phyloP scores from a whole-genome alignment of 2,329 filamentous ascomycete species.

The Mollisia scopiformis region DNA sequence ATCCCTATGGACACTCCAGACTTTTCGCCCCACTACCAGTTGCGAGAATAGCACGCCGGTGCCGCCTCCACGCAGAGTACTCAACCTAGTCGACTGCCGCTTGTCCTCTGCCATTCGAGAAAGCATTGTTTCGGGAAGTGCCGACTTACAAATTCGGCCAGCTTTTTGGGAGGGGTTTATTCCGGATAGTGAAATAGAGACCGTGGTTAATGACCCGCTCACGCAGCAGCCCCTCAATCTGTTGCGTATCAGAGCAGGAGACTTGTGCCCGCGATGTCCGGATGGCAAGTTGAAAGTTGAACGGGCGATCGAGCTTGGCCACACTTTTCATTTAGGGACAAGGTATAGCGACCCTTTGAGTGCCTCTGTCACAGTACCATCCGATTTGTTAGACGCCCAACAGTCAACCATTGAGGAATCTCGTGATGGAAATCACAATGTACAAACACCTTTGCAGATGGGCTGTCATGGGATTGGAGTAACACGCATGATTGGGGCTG shows the following conservation, averaged over 20 bases:
- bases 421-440: background rate
- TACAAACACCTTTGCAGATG: conserved; percentile 75
- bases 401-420: conserved; percentile 6
- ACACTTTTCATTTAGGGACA: conserved; percentile 92
- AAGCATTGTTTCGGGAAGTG: conserved; percentile 13
- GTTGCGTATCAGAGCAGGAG: conserved; percentile 66
- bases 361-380: conserved; percentile 58
- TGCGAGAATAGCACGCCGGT: background rate
- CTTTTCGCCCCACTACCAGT: background rate
- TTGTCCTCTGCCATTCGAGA: conserved; percentile 23
- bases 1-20: conserved; percentile 49
- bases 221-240: conserved; percentile 59
- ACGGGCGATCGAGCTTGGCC: conserved; percentile 85
- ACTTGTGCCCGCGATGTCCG: conserved; percentile 73
- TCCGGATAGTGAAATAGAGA: conserved; percentile 6
- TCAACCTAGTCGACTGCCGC: conserved; percentile 44
- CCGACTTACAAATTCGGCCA: conserved; percentile 26
- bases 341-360: conserved; percentile 80
- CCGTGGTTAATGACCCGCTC: conserved; percentile 37
- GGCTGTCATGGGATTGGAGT: conserved; percentile 96
- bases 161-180: background rate
- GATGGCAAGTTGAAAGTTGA: conserved; percentile 65
- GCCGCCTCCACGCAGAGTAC: conserved; percentile 23
- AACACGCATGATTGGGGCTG: conserved; percentile 84
- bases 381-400: conserved; percentile 26